Conservation (phyloP, 495 filamentous ascomycete species). For the Beverwykella pulmonaria region DNA sequence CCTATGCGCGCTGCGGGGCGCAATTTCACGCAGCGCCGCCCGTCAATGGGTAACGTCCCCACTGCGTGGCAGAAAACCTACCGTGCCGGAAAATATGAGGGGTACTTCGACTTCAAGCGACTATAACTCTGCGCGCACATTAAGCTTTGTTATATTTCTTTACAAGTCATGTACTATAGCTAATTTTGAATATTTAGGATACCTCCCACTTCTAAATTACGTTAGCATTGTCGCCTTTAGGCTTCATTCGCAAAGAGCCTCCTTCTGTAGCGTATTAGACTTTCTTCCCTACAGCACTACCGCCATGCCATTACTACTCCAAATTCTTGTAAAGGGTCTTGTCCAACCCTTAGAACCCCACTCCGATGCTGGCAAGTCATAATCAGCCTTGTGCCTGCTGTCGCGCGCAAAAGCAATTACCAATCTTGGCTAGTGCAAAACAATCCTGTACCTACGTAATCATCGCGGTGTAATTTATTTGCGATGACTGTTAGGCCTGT, state of each 20-base stretch:
- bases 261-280: conserved; percentile 23
- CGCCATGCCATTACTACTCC: conserved; percentile 11
- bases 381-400: conserved; percentile 37
- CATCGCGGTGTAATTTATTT: conserved; percentile 16
- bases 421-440: conserved; percentile 26
- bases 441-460: conserved; percentile 7
- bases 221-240: conserved; percentile 33
- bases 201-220: conserved; percentile 30
- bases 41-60: too few relatives aligned
- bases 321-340: conserved; percentile 34
- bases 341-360: conserved; percentile 30
- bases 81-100: too few relatives aligned
- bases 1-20: too few relatives aligned
- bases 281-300: conserved; percentile 34
- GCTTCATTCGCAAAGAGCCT: conserved; percentile 36
- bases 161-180: conserved; percentile 26
- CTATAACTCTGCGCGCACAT: conserved; percentile 2
- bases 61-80: too few relatives aligned
- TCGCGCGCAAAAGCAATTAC: conserved; percentile 33
- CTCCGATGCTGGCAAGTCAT: conserved; percentile 29
- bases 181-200: conserved; percentile 24
- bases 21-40: too few relatives aligned
- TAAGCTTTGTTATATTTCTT: conserved; percentile 12
- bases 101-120: too few relatives aligned
- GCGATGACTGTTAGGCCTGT: not conserved